Conservation (phyloP, 768 basidiomycete species). For the Tubosaeta sp. region DNA sequence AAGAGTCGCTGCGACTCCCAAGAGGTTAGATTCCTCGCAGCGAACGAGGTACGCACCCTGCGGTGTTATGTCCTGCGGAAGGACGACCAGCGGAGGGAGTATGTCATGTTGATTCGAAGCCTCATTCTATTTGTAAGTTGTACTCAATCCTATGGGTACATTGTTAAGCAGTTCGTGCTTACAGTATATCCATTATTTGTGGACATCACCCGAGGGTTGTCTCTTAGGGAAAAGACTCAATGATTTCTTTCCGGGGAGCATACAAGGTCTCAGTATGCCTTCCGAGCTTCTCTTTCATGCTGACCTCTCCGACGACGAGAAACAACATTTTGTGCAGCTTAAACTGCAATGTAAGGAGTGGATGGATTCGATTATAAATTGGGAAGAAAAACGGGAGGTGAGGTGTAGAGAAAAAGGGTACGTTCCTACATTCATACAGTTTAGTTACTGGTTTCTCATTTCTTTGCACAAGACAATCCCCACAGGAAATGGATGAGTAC, state of each 20-base stretch:
- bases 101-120: constrained; percentile 20
- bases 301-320: constrained; percentile 22
- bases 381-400: constrained; percentile 18
- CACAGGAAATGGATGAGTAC: constrained; percentile 9
- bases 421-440: not conserved
- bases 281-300: constrained; percentile 23
- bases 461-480: constrained; percentile 6
- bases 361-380: constrained; percentile 14
- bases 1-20: not conserved
- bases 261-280: not conserved
- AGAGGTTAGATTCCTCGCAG: constrained; percentile 17
- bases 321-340: constrained; percentile 12
- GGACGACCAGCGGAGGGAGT: constrained; percentile 16
- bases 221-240: constrained; percentile 18
- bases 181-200: constrained; percentile 28
- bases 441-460: not conserved
- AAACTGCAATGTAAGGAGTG: constrained; percentile 16
- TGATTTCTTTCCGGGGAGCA: constrained; percentile 25
- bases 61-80: constrained; percentile 9
- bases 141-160: too few relatives aligned
- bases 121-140: constrained; percentile 21
- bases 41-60: constrained; percentile 13
- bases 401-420: constrained; percentile 6
- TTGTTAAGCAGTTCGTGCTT: too few relatives aligned
- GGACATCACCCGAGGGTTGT: constrained; percentile 26